Conservation (phyloP, 345 rosid species). For the Aurinia saxatilis region DNA sequence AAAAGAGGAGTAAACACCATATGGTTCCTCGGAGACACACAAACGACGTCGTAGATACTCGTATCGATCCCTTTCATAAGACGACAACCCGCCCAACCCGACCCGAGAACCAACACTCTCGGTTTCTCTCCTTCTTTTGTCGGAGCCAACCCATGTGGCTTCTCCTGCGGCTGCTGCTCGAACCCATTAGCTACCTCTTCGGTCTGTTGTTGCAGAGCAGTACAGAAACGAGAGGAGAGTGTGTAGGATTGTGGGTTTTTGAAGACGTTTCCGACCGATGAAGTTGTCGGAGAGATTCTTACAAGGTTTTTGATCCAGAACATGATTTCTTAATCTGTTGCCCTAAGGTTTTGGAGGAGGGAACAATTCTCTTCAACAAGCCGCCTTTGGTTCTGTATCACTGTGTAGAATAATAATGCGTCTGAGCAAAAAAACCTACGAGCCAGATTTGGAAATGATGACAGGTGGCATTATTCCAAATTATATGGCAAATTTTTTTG, state of each 20-base stretch:
- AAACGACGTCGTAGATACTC: slow-evolving; percentile 66
- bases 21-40: slow-evolving; percentile 87
- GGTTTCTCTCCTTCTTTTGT: slow-evolving; percentile 64
- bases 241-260: slow-evolving; percentile 17
- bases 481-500: not conserved
- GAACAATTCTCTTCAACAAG: not conserved
- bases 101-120: slow-evolving; percentile 72
- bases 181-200: slow-evolving; percentile 24
- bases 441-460: slow-evolving; percentile 12
- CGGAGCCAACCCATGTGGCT: slow-evolving; percentile 48
- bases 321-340: slow-evolving; percentile 28
- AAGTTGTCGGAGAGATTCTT: slow-evolving; percentile 20
- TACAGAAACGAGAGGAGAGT: slow-evolving; percentile 37
- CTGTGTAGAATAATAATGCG: slow-evolving; percentile 14
- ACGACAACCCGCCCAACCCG: slow-evolving; percentile 97
- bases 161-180: not conserved
- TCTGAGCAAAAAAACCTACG: slow-evolving; percentile 18
- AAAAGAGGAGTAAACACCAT: slow-evolving; percentile 92
- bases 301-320: slow-evolving; percentile 36
- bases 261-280: slow-evolving; percentile 28
- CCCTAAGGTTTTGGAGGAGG: slow-evolving; percentile 8
- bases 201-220: slow-evolving; percentile 26
- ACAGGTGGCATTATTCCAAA: slow-evolving; percentile 13
- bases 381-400: slow-evolving; percentile 6
- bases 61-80: slow-evolving; percentile 83